Base-by-base conservation (phyloP, 352 stramenopile species). In the Phytophthora sp. region DNA sequence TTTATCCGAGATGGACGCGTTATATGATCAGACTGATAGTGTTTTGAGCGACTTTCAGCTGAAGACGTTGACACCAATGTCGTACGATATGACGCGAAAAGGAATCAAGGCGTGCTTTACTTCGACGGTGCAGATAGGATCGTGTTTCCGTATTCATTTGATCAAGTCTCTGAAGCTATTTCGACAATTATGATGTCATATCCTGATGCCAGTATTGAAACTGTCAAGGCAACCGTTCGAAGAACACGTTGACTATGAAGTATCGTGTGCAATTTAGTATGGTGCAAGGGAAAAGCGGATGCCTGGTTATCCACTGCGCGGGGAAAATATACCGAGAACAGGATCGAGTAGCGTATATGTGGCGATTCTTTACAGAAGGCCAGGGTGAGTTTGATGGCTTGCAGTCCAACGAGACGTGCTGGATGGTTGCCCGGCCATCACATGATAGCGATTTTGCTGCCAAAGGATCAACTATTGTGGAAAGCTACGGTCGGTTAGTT, bases 321-420 rank as follows among this genome's bases (percentile, higher is more conserved):
- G 77, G 67, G 57, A 64, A 55, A 1, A 44, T 54, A 44, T 87
- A 77, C 30, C 57, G 66, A 6, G 72, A 84, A 34, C 21, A 20
- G 0, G 41, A 79, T 15, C 69, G 75, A 11, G 61, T 79, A 46
- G 75, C 82, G 49, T 52, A 77, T 11, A 61, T 84, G 26, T 87
- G 77, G 77, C 72, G 74, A 8, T 56, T 54, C 1, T 54, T 78
- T 8, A 72, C 61, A 0, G 66, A 83, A 38, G 69, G 72, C 17
- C 63, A 66, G 28, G 52, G 68, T 9, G 17, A 63, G 15, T 54
- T 68, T 38, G 67, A 66, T 23, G 69, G 63, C 0, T 54, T 82
- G 42, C 74, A 68, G 35, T 76, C 69, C 15, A 72, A 87, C 31
- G 74, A 87, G 35, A 81, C 72, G 0, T 66, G 63, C 2, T 87